Evolutionary conservation across 768 basidiomycete genomes (phyloP), one percentile per base, ranked within the genome.

Genomic region (Pleurotus djamor): DNA sequence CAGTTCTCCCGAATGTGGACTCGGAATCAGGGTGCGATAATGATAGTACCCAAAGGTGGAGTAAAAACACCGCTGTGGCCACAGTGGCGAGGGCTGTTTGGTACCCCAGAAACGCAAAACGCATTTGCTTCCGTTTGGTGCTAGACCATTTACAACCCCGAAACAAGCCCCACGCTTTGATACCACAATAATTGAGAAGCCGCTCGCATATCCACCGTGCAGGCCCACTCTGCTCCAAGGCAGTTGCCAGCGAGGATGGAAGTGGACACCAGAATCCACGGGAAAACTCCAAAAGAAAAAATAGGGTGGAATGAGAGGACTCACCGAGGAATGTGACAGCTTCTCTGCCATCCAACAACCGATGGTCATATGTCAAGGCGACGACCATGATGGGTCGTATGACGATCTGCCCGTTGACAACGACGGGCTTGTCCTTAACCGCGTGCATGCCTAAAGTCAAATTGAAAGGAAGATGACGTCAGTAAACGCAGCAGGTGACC

Each of bases 371-470:
- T 0, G 95, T 96, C 60, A 94, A 81, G 6, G 91, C 92, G 54
- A 96, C 87, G 47, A 95, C 83, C 96, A 98, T 98, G 76, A 98
- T 93, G 34, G 96, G 96, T 58, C 96, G 87, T 71, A 98, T 90
- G 64, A 95, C 96, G 66, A 98, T 93, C 78, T 98, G 88, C 21
- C 96, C 96, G 65, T 97, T 80, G 48, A 96, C 91, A 28, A 96
- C 96, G 28, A 92, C 93, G 6, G 92, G 85, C 61, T 82, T 85
- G 65, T 96, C 95, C 71, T 94, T 95, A 79, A 97, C 95, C 17
- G 92, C 69, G 74, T 99, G 96, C 93, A 98, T 98, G 60, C 92
- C 88, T 87, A 64, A 35, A 48, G 55, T 57, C 54, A 48, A 28
- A 10, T 62, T 35, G 36, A 21, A 49, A 48, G 48, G 41, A 28